Base-by-base conservation (phyloP, 352 stramenopile genomes). In the Phytophthora cryptogea region DNA sequence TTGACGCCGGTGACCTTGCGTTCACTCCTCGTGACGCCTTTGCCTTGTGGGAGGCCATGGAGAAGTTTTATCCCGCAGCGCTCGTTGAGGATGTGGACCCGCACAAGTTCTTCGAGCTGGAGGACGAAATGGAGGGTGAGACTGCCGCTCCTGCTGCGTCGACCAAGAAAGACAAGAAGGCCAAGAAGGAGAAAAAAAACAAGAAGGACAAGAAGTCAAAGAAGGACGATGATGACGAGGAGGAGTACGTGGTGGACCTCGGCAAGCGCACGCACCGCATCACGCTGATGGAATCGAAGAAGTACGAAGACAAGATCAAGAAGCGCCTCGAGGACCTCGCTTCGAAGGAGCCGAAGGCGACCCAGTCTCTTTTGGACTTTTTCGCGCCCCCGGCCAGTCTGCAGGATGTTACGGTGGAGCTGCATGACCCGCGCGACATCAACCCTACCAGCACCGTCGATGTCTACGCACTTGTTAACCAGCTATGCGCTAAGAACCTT, bases 1-100 rank as follows among this genome's bases (percentile, higher is more conserved):
- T 94, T 37, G 80, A 91, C 33, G 76, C 81, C 16, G 86, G 84
- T 26, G 86, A 96, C 40, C 60, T 96, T 23, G 84, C 94, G 8
- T 98, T 99, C 71, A 99, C 97, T n/a, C 97, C 97, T 46, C 80
- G 89, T 31, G 97, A 99, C 76, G 97, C 97, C 40, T 99, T 98
- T 54, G 86, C 90, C 43, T 79, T 99, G 40, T 99, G 94, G 95
- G 89, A 96, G 50, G 88, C 78, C 5, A 90, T 97, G 76, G 71
- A 84, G 41, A 79, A 84, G 48, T 88, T 86, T 49, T 94, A 92
- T 62, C 54, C 77, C 1, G 8, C 54, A 11, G 90, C 90, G 10
- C 76, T 85, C 16, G 89, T 99, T 54, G 79, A 94, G 41, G 90
- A 98, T 36, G 76, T 99, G 42, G 84, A 97, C 37, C 97, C 97